Percentiles rank a stretch among this genome's conserved stretches.
These are phyloP conservation scores for Pisolithus tinctorius DNA, from an alignment of 768 basidiomycete genomes.

Conservation along the genomic window DNA sequence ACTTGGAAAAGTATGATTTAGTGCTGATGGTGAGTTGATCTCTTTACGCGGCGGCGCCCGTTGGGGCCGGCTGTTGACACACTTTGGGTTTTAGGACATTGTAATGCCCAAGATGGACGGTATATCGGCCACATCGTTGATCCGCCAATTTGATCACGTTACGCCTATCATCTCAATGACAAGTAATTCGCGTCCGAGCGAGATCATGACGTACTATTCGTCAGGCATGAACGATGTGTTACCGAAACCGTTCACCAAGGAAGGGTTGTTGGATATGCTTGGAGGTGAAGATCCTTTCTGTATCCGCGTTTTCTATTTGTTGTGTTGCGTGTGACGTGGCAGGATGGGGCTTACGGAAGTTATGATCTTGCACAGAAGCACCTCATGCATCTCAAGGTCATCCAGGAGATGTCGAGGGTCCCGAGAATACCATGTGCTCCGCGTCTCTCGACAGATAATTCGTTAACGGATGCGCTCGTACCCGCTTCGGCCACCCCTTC, in stretches of 20 bases:
- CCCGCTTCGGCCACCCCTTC: conserved; percentile 24
- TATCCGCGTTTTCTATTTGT: background rate
- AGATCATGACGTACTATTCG: conserved; percentile 75
- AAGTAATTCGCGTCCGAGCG: conserved; percentile 85
- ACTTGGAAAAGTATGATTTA: conserved; percentile 90
- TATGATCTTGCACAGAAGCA: conserved; percentile 54
- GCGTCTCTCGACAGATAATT: conserved; percentile 41
- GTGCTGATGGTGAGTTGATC: conserved; percentile 78
- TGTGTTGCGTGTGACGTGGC: no score
- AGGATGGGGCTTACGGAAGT: no score
- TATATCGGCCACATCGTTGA: conserved; percentile 85
- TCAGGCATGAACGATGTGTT: conserved; percentile 94
- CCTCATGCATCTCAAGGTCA: conserved; percentile 78
- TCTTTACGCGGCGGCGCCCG: background rate
- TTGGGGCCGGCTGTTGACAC: background rate
- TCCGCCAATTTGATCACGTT: conserved; percentile 90
- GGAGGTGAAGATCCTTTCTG: conserved; percentile 45
- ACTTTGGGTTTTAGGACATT: conserved; percentile 60
- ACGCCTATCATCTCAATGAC: conserved; percentile 99
- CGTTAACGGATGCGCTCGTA: conserved; percentile 50
- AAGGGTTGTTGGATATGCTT: conserved; percentile 87
- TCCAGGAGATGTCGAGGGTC: conserved; percentile 67
- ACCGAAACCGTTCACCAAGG: conserved; percentile 96
- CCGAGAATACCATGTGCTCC: conserved; percentile 65
- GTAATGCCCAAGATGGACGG: conserved; percentile 91